Base-by-base conservation (phyloP, 805 yeast species). In the Millerozyma miso region DNA sequence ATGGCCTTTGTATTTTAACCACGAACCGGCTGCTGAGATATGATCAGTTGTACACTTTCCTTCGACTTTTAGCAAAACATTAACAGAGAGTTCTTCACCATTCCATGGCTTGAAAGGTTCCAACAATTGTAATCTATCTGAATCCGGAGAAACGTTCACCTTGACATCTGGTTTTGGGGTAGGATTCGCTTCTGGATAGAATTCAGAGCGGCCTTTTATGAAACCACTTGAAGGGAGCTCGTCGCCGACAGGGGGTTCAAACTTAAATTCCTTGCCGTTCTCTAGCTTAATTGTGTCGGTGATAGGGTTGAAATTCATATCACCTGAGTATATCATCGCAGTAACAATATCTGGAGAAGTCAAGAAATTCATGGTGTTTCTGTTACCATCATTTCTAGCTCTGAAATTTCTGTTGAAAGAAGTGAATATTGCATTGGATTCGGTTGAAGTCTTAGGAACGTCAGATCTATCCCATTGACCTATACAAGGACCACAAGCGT, bases 1-100 rank as follows among this genome's bases (percentile, higher is more conserved):
- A 62, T 91, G 99, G 34, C 99, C 99, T 73, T 93, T 93, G 73
- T 93, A 91, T 74, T 93, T 93, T 69, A 91, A 79, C 99, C 99
- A 91, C 13, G 84, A 95, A 59, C 99, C 99, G 37, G 99, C 99
- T 40, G 98, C 98, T 19, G 97, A 89, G 54, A 91, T 93, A 63
- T 91, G 99, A 65, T 91, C 99, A 32, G 99, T 91, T 34, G 99
- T 91, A 76, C 98, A 93, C 68, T 91, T 91, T 50, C 99, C 99
- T 69, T 88, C 91, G 37, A 93, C 98, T 69, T 91, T 91, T 60
- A 91, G 67, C 47, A 90, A 69, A 1, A 91, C 86, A 38, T 79
- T 79, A 29, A 89, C 79, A 49, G 79, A 73, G 51, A 91, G 67
- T 63, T 91, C 99, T 60, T 87, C 63, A 42, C 95, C 95, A 47